Conservation (phyloP, 108 stramenopile genomes). For the Schizochytrium sp. region DNA sequence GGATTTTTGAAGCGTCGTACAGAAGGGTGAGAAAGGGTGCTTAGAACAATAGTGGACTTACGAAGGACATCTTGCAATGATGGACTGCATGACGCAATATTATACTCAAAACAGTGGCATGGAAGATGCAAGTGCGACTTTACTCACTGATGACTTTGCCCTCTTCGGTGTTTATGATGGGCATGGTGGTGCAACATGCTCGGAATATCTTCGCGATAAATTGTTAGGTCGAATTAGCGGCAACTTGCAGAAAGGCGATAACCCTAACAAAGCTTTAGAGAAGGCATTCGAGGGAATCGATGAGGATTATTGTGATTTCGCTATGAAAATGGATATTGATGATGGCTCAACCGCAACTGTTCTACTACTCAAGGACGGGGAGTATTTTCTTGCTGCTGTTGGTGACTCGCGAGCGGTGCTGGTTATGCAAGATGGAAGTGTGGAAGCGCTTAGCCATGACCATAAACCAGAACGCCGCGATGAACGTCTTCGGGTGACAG, state of each 20-base stretch:
- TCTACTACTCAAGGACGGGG: conserved; percentile 25
- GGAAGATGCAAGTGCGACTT: conserved; percentile 24
- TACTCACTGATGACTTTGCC: conserved; percentile 41
- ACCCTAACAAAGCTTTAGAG: conserved; percentile 35
- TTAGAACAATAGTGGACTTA: not conserved
- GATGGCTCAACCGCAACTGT: conserved; percentile 71
- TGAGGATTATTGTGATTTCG: conserved; percentile 43
- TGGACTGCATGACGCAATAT: no score
- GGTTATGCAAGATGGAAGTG: conserved; percentile 31
- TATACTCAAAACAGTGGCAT: not conserved
- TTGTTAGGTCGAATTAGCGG: not conserved
- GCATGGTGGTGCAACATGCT: conserved; percentile 36
- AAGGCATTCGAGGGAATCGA: conserved; percentile 49
- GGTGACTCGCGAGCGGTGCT: conserved; percentile 74
- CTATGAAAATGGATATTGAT: conserved; percentile 24
- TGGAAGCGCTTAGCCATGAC: conserved; percentile 64
- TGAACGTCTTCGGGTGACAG: conserved; percentile 64
- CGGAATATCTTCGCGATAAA: conserved; percentile 18
- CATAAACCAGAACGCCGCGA: conserved; percentile 71
- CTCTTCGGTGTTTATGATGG: conserved; percentile 30
- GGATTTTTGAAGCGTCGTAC: not conserved
- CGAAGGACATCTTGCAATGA: no score
- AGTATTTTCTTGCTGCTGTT: conserved; percentile 64
- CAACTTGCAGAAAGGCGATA: conserved; percentile 14
- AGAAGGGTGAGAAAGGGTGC: not conserved